These are phyloP conservation scores for Platanthera guangdongensis DNA, from an alignment of 106 monocot genomes.

Conservation along the genomic window DNA sequence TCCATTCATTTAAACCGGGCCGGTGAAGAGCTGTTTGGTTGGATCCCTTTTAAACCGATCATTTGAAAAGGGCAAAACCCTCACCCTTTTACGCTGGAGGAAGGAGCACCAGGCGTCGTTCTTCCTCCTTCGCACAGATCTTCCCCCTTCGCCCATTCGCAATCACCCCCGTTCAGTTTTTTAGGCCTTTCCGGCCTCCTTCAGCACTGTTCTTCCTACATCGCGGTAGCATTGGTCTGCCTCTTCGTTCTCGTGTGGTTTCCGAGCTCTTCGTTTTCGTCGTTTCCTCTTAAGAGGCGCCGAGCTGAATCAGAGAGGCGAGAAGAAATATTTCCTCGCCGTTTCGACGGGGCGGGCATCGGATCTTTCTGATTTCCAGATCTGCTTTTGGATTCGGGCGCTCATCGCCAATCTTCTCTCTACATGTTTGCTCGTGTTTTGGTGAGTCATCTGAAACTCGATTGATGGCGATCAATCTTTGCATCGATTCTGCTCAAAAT, in stretches of 20 bases:
- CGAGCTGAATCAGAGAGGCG: neutral
- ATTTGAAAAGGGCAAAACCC: too few relatives aligned
- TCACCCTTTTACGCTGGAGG: too few relatives aligned
- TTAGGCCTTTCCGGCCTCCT: too few relatives aligned
- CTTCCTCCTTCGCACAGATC: too few relatives aligned
- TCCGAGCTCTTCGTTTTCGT: slow-evolving; percentile 5
- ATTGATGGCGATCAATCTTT: neutral
- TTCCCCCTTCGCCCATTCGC: too few relatives aligned
- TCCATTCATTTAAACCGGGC: too few relatives aligned
- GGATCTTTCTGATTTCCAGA: slow-evolving; percentile 1
- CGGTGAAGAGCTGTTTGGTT: too few relatives aligned
- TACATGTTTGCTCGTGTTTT: neutral
- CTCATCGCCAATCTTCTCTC: neutral
- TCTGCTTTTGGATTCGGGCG: neutral
- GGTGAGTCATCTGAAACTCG: neutral
- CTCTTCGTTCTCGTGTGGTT: neutral
- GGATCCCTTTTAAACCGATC: too few relatives aligned
- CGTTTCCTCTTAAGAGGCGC: neutral
- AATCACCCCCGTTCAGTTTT: too few relatives aligned
- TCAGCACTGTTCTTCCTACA: too few relatives aligned
- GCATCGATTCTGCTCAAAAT: neutral
- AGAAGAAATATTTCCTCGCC: neutral
- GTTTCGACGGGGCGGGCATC: neutral
- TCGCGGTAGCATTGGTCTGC: too few relatives aligned
- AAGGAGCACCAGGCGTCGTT: too few relatives aligned